Evolutionary conservation across 2,329 filamentous ascomycete genomes (phyloP).

Genomic region (Pseudogymnoascus sp.): DNA sequence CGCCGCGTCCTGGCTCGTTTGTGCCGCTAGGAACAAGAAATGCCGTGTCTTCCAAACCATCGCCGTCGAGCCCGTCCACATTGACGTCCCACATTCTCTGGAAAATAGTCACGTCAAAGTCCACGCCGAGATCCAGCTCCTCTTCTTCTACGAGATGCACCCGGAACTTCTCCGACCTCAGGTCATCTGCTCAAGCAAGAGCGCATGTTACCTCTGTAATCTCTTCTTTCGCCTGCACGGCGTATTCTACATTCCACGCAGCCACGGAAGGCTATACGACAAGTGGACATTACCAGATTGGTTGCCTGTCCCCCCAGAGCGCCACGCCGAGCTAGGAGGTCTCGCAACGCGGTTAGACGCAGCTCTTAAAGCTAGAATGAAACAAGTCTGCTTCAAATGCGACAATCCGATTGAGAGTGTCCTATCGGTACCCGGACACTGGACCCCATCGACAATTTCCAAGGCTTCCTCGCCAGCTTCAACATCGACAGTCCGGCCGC

Average conservation of each 20-base stretch:
- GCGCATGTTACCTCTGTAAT: conserved; percentile 44
- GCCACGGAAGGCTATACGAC: conserved; percentile 37
- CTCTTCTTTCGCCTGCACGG: conserved; percentile 36
- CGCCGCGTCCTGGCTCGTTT: conserved; percentile 20
- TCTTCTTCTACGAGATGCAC: conserved; percentile 34
- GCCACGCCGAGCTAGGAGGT: conserved; percentile 4
- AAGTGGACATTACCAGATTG: conserved; percentile 36
- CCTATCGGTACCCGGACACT: neutral
- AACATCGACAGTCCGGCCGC: conserved; percentile 12
- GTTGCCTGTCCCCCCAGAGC: conserved; percentile 15
- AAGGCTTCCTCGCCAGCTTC: conserved; percentile 11
- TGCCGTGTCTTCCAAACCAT: conserved; percentile 20
- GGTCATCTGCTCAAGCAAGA: conserved; percentile 40
- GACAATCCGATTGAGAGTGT: neutral
- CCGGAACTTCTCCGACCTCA: conserved; percentile 27
- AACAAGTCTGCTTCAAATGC: neutral
- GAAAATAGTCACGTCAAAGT: conserved; percentile 25
- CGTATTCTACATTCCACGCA: conserved; percentile 32
- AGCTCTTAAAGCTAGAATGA: conserved; percentile 13
- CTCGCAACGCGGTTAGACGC: conserved; percentile 11
- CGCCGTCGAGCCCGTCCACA: conserved; percentile 17
- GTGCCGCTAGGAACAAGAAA: conserved; percentile 17
- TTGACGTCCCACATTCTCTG: conserved; percentile 11
- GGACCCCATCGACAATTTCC: neutral
- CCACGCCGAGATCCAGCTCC: conserved; percentile 43